Evolutionary conservation across 2,329 filamentous ascomycete species (phyloP), one percentile per base, ranked within the genome.

Genomic region (Hymenoscyphus linearis): DNA sequence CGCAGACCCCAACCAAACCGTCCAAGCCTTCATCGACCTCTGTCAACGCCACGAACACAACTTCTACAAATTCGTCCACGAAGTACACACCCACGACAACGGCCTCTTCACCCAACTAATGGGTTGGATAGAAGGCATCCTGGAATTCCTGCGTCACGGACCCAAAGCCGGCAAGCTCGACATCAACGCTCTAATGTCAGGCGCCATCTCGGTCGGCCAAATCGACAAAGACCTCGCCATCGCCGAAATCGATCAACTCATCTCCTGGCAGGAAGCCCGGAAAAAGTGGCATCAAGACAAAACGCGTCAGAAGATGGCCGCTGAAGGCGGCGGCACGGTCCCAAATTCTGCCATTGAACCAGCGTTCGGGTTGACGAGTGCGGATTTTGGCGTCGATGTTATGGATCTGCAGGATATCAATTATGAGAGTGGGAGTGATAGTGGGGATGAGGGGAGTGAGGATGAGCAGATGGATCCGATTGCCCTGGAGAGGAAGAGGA

Each of bases 261-360:
- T 99, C 68, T 82, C 87, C 55, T 99, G 95, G 95, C 95, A 99
- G 75, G 91, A 93, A 73, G 90, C 91, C 50, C 82, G 95, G 60
- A 98, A 99, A 82, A 93, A 93, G 77, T 99, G 95, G 95, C 95
- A 99, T 74, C 87, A 93, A 64, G 91, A 96, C 76, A 99, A 99
- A 81, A 99, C 95, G 9, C 81, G 93, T 59, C 95, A 98, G 78
- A 99, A 99, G 82, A 98, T 99, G 95, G 95, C 95, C 0, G 92
- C 91, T 2, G 92, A 93, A 70, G 86, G 86, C 2, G 92, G 93
- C 70, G 86, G 86, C 2, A 80, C 73, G 6, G 80, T 80, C 5
- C 78, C 79, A 40, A 44, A 55, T 13, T 73, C 73, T 10, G 78
- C 77, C 57, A 75, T 76, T 18, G 79, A 80, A 27, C 75, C 82